Evolutionary conservation across 1,284 basidiomycete genomes (phyloP), one percentile per base, ranked within the genome.

Genomic region (Coriolopsis trogii): DNA sequence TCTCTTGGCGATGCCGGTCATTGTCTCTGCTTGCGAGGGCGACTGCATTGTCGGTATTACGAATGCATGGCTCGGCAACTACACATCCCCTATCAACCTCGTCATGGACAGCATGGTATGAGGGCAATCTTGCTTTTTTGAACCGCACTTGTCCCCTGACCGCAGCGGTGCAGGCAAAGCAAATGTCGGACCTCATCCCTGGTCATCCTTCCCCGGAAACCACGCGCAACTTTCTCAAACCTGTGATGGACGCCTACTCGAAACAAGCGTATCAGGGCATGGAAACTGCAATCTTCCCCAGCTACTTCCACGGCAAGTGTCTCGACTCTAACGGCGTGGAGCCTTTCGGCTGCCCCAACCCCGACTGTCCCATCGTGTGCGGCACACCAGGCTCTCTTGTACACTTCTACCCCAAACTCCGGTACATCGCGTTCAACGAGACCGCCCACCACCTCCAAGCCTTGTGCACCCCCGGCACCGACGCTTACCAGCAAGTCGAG

Each of bases 361-460:
- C 87, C 25, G 81, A 89, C 64, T 90, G 88, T 65, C 80, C 85
- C 28, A 78, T 87, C 51, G 79, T 88, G 37, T 89, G 87, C 60
- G 87, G 88, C 62, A 90, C 87, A 6, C 85, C 88, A n/a, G 87
- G 87, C 13, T 89, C 87, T 6, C 70, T 90, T 59, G 78, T 85
- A 6, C 85, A 89, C 68, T 86, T 82, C 70, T 89, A 77, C 67
- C 48, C 71, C 9, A 74, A 62, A 23, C 71, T 89, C 24, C 63
- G 70, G 33, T 69, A 61, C 49, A 78, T 85, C 63, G 80, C 74
- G 6, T 84, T 73, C 68, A 73, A 80, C 42, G 56, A 74, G 48
- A 78, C 77, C n/a, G 65, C 56, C 24, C 53, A 59, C 8, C 56
- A 73, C 20, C 60, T 84, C 28, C 51, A 67, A 38, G 60, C 64